Evolutionary conservation across 495 filamentous ascomycete genomes (phyloP).

Genomic region (Penicillium salamii): DNA sequence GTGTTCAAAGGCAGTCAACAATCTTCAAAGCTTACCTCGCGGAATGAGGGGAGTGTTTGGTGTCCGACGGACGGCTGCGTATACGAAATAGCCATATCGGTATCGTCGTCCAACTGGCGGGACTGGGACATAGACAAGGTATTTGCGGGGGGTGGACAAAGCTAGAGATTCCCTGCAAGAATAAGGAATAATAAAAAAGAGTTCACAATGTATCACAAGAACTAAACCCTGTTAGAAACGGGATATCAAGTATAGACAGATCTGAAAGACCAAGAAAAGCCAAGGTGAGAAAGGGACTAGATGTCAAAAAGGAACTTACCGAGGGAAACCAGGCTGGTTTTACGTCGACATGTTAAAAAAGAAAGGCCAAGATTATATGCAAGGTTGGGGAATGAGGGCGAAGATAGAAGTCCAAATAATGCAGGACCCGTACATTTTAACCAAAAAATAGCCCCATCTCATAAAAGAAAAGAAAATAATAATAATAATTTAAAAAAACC

Average conservation of each 20-base stretch:
- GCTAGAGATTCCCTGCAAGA: not conserved
- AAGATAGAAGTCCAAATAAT: slow-evolving; percentile 25
- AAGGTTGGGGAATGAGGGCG: slow-evolving; percentile 29
- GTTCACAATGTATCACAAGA: slow-evolving; percentile 3
- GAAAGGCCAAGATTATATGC: slow-evolving; percentile 27
- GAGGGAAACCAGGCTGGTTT: slow-evolving; percentile 20
- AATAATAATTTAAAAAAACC: slow-evolving; percentile 14
- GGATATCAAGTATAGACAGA: not conserved
- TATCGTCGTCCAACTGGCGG: slow-evolving; percentile 36
- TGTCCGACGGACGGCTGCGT: slow-evolving; percentile 35
- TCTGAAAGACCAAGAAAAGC: not conserved
- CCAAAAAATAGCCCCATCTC: slow-evolving; percentile 7
- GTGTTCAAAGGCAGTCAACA: not conserved
- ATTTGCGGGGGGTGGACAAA: slow-evolving; percentile 2
- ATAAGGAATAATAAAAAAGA: not conserved
- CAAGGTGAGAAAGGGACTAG: not conserved
- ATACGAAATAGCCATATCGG: slow-evolving; percentile 47
- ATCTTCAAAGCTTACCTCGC: slow-evolving; percentile 33
- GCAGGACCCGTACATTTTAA: slow-evolving; percentile 29
- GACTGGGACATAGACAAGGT: slow-evolving; percentile 41
- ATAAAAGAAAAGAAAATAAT: slow-evolving; percentile 15
- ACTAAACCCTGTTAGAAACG: not conserved
- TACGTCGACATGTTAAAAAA: slow-evolving; percentile 25
- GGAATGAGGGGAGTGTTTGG: slow-evolving; percentile 44
- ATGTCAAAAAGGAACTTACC: slow-evolving; percentile 14